phyloP scores from a whole-genome alignment of 106 monocot genomes.

The Apostasia ramifera region DNA sequence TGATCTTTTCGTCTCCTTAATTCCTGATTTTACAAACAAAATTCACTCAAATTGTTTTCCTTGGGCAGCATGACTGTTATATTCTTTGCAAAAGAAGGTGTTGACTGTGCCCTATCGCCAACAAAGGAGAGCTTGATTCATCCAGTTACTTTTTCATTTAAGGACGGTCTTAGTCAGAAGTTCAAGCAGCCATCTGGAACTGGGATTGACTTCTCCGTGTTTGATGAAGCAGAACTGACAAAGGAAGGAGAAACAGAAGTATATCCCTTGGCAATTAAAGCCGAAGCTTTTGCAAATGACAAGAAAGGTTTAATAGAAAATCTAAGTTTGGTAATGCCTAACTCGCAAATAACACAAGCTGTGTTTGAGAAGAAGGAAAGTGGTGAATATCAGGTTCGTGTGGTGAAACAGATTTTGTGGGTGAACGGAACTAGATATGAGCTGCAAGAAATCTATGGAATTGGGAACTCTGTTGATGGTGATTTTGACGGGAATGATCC shows the following conservation, averaged over 20 bases:
- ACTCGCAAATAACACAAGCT: slow-evolving; percentile 60
- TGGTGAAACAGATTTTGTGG: slow-evolving; percentile 63
- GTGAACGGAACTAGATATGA: slow-evolving; percentile 47
- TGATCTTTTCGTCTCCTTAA: background rate
- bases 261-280: slow-evolving; percentile 45
- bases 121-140: slow-evolving; percentile 25
- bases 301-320: slow-evolving; percentile 1
- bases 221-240: slow-evolving; percentile 40
- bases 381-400: slow-evolving; percentile 32
- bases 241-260: slow-evolving; percentile 37
- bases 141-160: slow-evolving; percentile 45
- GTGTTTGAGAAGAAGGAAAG: slow-evolving; percentile 55
- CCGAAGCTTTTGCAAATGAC: slow-evolving; percentile 32
- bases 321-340: slow-evolving; percentile 10
- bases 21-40: background rate
- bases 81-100: slow-evolving; percentile 72
- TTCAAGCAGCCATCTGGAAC: slow-evolving; percentile 53
- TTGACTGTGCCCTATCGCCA: slow-evolving; percentile 27
- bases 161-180: slow-evolving; percentile 50
- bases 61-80: slow-evolving; percentile 45
- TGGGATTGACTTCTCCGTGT: slow-evolving; percentile 48
- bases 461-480: slow-evolving; percentile 44
- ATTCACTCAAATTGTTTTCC: background rate
- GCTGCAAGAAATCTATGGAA: slow-evolving; percentile 70
- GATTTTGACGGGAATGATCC: slow-evolving; percentile 54